Percentiles rank a stretch among this genome's conserved stretches.
phyloP scores from a whole-genome alignment of 2,329 filamentous ascomycete genomes.

The Fusarium beomiforme region DNA sequence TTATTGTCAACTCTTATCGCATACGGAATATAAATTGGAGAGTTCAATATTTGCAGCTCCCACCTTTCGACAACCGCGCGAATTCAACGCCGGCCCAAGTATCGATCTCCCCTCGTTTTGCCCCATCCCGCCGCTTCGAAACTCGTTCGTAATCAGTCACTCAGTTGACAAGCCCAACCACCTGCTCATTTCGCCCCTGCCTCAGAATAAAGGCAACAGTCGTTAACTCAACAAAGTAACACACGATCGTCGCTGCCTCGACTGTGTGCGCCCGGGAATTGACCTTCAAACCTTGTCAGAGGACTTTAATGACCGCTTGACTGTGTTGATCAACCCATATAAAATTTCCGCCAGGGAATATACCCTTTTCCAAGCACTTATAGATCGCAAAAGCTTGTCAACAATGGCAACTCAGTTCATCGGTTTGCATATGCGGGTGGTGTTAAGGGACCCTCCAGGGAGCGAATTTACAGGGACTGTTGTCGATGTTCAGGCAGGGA shows the following conservation, averaged over 20 bases:
- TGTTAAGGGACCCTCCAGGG: constrained; percentile 72
- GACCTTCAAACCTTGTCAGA: background rate
- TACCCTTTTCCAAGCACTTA: background rate
- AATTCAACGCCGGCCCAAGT: constrained; percentile 7
- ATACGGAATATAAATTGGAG: background rate
- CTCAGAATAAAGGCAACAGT: background rate
- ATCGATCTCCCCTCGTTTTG: constrained; percentile 31
- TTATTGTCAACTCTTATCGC: background rate
- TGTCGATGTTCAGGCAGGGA: constrained; percentile 71
- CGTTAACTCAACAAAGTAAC: background rate
- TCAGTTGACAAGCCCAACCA: constrained; percentile 14
- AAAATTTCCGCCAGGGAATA: constrained; percentile 17
- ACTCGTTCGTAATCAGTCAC: constrained; percentile 21
- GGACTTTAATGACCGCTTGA: constrained; percentile 38
- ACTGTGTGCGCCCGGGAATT: constrained; percentile 6
- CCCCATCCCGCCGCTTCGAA: constrained; percentile 22
- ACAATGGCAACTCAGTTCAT: constrained; percentile 72
- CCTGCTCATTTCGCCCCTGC: background rate
- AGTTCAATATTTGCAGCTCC: background rate
- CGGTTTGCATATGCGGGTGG: constrained; percentile 79
- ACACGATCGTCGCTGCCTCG: background rate
- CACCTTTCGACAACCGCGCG: constrained; percentile 1
- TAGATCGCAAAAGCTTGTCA: background rate
- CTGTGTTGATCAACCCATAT: constrained; percentile 22
- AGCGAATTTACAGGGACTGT: constrained; percentile 76